phyloP scores from a whole-genome alignment of 495 filamentous ascomycete genomes.

The Neurospora sp. region DNA sequence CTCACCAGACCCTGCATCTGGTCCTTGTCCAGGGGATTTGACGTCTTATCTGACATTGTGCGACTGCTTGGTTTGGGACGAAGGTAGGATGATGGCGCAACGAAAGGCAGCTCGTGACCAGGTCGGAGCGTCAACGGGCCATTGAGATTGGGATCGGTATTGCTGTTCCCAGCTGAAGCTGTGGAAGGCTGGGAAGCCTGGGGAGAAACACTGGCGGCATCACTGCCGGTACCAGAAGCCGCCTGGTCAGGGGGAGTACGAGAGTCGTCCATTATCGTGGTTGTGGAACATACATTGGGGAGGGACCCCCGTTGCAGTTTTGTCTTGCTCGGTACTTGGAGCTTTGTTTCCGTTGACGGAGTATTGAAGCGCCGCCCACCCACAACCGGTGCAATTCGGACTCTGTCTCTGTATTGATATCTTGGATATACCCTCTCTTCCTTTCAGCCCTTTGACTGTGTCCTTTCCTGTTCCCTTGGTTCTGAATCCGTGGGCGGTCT shows the following conservation, averaged over 20 bases:
- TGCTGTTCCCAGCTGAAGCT: constrained; percentile 12
- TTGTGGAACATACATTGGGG: constrained; percentile 25
- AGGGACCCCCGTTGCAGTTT: background rate
- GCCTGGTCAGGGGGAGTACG: constrained; percentile 22
- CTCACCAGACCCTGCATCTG: constrained; percentile 89
- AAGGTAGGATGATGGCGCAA: constrained; percentile 81
- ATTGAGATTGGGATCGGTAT: constrained; percentile 10
- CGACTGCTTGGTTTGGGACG: constrained; percentile 49
- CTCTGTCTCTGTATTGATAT: background rate
- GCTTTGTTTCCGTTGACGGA: background rate
- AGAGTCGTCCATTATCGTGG: constrained; percentile 29
- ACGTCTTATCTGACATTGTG: constrained; percentile 45
- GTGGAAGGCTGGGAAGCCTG: constrained; percentile 13
- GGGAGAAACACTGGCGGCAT: constrained; percentile 9
- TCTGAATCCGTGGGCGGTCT: background rate
- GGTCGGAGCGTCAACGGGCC: constrained; percentile 19
- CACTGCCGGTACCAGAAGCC: constrained; percentile 18
- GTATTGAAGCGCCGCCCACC: background rate
- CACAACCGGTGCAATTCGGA: background rate
- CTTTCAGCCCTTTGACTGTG: background rate
- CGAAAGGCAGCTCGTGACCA: constrained; percentile 49
- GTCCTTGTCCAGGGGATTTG: constrained; percentile 75
- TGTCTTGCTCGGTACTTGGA: background rate
- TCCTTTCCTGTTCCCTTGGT: background rate
- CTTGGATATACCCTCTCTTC: background rate